phyloP scores from a whole-genome alignment of 768 basidiomycete genomes.

The Cystobasidium ongulense region DNA sequence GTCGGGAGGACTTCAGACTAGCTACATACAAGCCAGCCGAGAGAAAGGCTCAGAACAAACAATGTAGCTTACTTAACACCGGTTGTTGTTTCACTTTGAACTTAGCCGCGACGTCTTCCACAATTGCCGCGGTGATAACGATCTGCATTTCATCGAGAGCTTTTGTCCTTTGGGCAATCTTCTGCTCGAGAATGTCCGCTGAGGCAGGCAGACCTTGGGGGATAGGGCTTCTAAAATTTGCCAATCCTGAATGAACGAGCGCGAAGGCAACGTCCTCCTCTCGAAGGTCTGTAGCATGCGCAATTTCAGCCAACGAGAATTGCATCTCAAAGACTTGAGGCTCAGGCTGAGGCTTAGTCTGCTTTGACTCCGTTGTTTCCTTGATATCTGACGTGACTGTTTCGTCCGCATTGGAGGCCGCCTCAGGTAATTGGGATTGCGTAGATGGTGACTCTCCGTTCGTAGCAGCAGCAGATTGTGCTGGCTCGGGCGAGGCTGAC shows the following conservation, averaged over 20 bases:
- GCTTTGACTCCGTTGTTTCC: not conserved
- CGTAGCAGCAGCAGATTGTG: not conserved
- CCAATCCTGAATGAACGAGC: constrained; percentile 73
- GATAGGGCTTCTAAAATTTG: constrained; percentile 50
- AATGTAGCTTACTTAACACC: constrained; percentile 3
- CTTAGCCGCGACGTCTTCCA: constrained; percentile 1
- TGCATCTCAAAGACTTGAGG: constrained; percentile 6
- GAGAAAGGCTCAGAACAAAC: not conserved
- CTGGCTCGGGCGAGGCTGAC: not conserved
- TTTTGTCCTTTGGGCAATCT: not conserved
- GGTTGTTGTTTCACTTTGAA: constrained; percentile 17
- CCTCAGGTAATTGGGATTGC: too few relatives aligned
- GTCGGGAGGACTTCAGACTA: not conserved
- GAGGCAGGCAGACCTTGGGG: not conserved
- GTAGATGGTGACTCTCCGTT: too few relatives aligned
- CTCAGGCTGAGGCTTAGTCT: too few relatives aligned
- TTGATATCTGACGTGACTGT: not conserved
- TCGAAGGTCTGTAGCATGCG: constrained; percentile 68
- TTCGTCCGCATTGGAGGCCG: too few relatives aligned
- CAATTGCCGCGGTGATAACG: not conserved
- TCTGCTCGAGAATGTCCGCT: constrained; percentile 38
- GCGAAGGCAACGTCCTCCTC: constrained; percentile 82
- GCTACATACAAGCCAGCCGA: not conserved
- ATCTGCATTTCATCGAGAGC: not conserved
- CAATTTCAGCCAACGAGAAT: constrained; percentile 60